A percentile compares a stretch with the other conserved stretches of the same genome.
These are phyloP conservation scores for Solanum bukasovii DNA, from an alignment of 257 asterid genomes.

Conservation along the genomic window DNA sequence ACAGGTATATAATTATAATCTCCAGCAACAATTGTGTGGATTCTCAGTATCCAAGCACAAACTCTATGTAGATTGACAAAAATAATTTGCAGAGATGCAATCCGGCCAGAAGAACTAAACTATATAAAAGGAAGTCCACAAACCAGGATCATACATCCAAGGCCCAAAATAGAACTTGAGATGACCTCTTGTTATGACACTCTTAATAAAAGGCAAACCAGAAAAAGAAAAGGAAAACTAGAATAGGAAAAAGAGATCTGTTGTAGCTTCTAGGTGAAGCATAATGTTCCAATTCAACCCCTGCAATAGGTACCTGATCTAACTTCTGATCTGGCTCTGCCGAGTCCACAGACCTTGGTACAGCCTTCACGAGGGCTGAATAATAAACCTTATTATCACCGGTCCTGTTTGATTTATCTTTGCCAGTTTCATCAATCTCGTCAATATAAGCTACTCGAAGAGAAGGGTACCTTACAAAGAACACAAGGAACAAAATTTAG, in stretches of 20 bases:
- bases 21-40: background rate
- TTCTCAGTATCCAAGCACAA: background rate
- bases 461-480: slow-evolving; percentile 82
- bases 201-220: background rate
- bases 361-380: slow-evolving; percentile 93
- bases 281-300: background rate
- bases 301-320: slow-evolving; percentile 56
- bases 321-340: slow-evolving; percentile 82
- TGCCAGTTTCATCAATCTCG: slow-evolving; percentile 74
- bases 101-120: background rate
- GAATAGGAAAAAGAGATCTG: background rate
- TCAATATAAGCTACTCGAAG: slow-evolving; percentile 93
- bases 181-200: background rate
- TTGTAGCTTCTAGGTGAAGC: background rate
- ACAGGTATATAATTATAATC: background rate
- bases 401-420: slow-evolving; percentile 42
- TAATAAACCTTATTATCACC: slow-evolving; percentile 82
- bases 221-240: background rate
- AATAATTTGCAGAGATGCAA: background rate
- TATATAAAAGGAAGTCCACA: background rate
- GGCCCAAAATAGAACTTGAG: background rate
- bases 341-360: slow-evolving; percentile 85
- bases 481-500: slow-evolving; percentile 10
- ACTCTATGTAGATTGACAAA: background rate
- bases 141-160: background rate